Evolutionary conservation across 192 early-diverging fungal species (phyloP).

Genomic region (Haplosporangium gracile): DNA sequence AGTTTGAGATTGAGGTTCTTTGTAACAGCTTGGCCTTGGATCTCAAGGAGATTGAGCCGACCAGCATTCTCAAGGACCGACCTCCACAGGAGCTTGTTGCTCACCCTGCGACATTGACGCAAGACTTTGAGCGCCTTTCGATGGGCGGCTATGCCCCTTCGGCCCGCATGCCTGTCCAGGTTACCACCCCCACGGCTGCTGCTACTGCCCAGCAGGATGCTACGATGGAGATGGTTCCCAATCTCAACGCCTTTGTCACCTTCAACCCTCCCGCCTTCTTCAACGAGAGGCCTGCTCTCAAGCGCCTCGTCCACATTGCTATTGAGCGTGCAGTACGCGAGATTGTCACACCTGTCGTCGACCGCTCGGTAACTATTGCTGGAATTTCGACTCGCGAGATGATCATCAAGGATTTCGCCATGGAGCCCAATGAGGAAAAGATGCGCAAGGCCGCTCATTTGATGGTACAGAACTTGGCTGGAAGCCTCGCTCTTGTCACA

Average conservation of each 20-base stretch:
- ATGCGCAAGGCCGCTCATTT: constrained; percentile 94
- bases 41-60: constrained; percentile 82
- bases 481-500: constrained; percentile 88
- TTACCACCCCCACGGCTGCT: constrained; percentile 5
- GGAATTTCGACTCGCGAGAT: constrained; percentile 93
- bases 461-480: constrained; percentile 96
- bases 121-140: constrained; percentile 57
- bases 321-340: constrained; percentile 94
- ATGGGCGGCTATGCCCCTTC: constrained; percentile 49
- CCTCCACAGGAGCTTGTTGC: constrained; percentile 60
- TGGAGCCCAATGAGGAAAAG: constrained; percentile 94
- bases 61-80: constrained; percentile 73
- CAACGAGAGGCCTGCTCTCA: constrained; percentile 85
- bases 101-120: constrained; percentile 34
- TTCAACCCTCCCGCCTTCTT: constrained; percentile 91
- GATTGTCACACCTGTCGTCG: constrained; percentile 90
- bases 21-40: constrained; percentile 92
- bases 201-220: constrained; percentile 23
- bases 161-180: constrained; percentile 43
- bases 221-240: constrained; percentile 59
- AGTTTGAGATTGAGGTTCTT: constrained; percentile 98
- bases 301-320: constrained; percentile 88
- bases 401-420: constrained; percentile 94
- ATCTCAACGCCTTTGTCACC: constrained; percentile 74
- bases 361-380: constrained; percentile 93